Base-by-base conservation (phyloP, 192 early-diverging fungal species). In the Phycomyces blakesleeanus region DNA sequence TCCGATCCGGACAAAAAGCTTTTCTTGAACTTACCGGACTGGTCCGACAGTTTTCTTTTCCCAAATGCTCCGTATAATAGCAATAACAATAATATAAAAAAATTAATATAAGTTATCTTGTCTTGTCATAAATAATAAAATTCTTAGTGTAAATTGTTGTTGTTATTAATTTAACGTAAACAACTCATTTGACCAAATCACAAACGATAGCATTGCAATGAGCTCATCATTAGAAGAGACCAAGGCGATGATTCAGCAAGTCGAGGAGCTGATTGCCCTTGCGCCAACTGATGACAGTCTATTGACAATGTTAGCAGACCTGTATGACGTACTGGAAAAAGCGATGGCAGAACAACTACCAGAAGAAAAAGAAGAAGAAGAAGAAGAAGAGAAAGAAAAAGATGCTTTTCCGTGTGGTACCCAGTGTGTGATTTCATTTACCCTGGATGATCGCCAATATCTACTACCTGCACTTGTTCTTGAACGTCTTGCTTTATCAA, bases 141-240 rank as follows among this genome's bases (percentile, higher is more conserved):
- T n/a, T n/a, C n/a, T n/a, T n/a, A n/a, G n/a, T n/a, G n/a, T n/a
- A n/a, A n/a, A n/a, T n/a, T n/a, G n/a, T n/a, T n/a, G n/a, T n/a
- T n/a, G n/a, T n/a, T n/a, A n/a, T n/a, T n/a, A n/a, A n/a, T n/a
- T n/a, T n/a, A n/a, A n/a, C n/a, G n/a, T n/a, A n/a, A n/a, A n/a
- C n/a, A n/a, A n/a, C n/a, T n/a, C n/a, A n/a, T n/a, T n/a, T n/a
- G n/a, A n/a, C n/a, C n/a, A n/a, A n/a, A n/a, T n/a, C n/a, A n/a
- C n/a, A n/a, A n/a, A n/a, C n/a, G n/a, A n/a, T n/a, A n/a, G n/a
- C n/a, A n/a, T n/a, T n/a, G n/a, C n/a, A 34, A 34, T 34, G 29
- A 50, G 49, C 10, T 20, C 44, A 12, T 47, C 44, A 47, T 18
- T 61, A 22, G 59, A 61, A 10, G 59, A 61, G n/a, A 61, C 59